phyloP scores from a whole-genome alignment of 371 early-diverging fungal species.

The Mucor circinelloides region DNA sequence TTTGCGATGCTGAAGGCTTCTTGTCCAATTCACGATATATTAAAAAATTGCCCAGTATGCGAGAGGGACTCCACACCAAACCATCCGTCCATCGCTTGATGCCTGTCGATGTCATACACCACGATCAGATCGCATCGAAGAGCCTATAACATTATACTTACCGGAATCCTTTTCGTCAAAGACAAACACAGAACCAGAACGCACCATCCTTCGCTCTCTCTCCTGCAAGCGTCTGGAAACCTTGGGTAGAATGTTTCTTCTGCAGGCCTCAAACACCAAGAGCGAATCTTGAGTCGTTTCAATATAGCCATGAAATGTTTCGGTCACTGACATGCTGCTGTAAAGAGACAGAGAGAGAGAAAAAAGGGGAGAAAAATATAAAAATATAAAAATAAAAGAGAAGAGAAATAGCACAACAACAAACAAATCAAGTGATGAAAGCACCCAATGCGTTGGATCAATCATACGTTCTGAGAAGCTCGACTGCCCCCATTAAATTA shows the following conservation, averaged over 20 bases:
- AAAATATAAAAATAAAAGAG: neutral
- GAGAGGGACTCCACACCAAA: slow-evolving; percentile 83
- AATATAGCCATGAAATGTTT: slow-evolving; percentile 60
- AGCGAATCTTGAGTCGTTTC: slow-evolving; percentile 68
- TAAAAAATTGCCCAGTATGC: slow-evolving; percentile 78
- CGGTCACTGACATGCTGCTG: slow-evolving; percentile 23
- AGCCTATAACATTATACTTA: neutral
- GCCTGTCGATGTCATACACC: slow-evolving; percentile 48
- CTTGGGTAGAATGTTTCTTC: slow-evolving; percentile 58
- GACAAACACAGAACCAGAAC: slow-evolving; percentile 68
- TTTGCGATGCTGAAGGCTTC: slow-evolving; percentile 41
- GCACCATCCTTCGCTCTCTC: slow-evolving; percentile 58
- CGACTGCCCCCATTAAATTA: neutral
- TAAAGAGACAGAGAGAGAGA: neutral
- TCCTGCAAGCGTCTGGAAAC: slow-evolving; percentile 67
- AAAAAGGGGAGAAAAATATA: neutral
- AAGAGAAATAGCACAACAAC: neutral
- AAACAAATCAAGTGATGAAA: slow-evolving; percentile 1
- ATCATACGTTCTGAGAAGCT: neutral
- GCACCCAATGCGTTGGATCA: neutral
- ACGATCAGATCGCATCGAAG: no score
- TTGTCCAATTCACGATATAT: slow-evolving; percentile 72
- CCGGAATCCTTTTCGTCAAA: slow-evolving; percentile 75
- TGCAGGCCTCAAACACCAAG: slow-evolving; percentile 72
- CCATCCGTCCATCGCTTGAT: slow-evolving; percentile 93